A percentile compares a stretch with the other conserved stretches of the same genome.
Conservation (phyloP, 768 basidiomycete genomes). For the Hemileccinum impolitum region DNA sequence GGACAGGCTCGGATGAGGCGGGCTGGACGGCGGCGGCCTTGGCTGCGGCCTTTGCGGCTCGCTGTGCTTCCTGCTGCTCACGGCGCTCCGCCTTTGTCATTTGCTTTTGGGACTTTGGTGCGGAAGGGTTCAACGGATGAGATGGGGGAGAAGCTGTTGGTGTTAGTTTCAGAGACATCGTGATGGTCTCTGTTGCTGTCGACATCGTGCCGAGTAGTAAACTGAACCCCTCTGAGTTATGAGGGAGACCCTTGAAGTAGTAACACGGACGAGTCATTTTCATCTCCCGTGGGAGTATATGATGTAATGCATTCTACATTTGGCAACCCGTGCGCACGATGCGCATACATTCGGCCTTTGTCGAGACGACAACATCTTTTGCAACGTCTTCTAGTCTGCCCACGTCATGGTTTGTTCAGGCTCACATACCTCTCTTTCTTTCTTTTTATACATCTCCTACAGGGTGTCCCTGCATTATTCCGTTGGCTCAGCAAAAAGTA, state of each 20-base stretch:
- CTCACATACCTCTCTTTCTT: not conserved
- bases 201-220: conserved; percentile 14
- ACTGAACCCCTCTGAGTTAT: not conserved
- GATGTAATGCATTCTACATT: conserved; percentile 14
- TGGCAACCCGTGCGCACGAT: conserved; percentile 2
- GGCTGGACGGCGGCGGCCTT: conserved; percentile 33
- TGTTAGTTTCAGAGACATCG: conserved; percentile 19
- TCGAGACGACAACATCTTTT: not conserved
- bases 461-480: conserved; percentile 98
- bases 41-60: conserved; percentile 66
- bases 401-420: conserved; percentile 20
- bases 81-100: conserved; percentile 80
- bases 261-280: conserved; percentile 18
- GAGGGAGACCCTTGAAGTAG: too few relatives aligned
- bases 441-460: conserved; percentile 11
- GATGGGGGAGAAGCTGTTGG: conserved; percentile 1
- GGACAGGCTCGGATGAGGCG: conserved; percentile 22
- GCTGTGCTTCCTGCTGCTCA: conserved; percentile 75
- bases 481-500: conserved; percentile 99
- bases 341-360: not conserved
- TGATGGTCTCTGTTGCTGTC: conserved; percentile 23
- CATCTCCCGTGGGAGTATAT: conserved; percentile 15
- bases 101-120: conserved; percentile 54
- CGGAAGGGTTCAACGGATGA: conserved; percentile 6
- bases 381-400: not conserved